Base-by-base conservation (phyloP, 352 stramenopile species). In the Pythium dissimile region DNA sequence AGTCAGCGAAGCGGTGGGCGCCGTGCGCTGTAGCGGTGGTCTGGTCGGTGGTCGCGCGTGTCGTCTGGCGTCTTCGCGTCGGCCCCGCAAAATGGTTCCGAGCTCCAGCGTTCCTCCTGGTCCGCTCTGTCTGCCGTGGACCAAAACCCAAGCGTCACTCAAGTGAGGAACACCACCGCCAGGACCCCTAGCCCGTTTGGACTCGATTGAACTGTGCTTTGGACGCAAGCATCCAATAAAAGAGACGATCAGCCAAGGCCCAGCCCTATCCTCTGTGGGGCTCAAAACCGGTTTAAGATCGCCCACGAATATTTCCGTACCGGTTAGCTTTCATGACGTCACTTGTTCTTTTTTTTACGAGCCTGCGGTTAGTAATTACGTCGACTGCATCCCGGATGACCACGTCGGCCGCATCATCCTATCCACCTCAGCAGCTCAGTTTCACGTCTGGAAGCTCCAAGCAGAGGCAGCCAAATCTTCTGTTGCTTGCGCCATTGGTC, bases 361-460 rank as follows among this genome's bases (percentile, higher is more conserved):
- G 10, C 10, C 15, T 28, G 12, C 16, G 10, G 27, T 56, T 38
- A 42, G 52, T 67, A 67, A 67, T 67, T 67, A 67, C 57, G 54
- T 31, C 20, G 26, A 28, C 8, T 3, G 7, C 13, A 62, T 20
- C 12, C 27, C 37, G 28, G 21, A 11, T 4, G 21, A 51, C 51
- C 53, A 67, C 60, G 60, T 67, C 60, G 60, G 6, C 47, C 2
- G 54, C 61, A 45, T 64, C 61, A 63, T 63, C 61, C 46, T 2
- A 10, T 5, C 1, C 31, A 4, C 27, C 24, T 27, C 32, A n/a
- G n/a, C n/a, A n/a, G n/a, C n/a, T n/a, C n/a, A n/a, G n/a, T 39
- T 59, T 49, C 57, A 57, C 57, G 57, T 59, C 57, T 32, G 42
- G 50, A 51, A 46, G 53, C 52, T 13, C 23, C 24, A 41, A 21